Base-by-base conservation (phyloP, 805 yeast genomes). In the Metschnikowia koreensis region DNA sequence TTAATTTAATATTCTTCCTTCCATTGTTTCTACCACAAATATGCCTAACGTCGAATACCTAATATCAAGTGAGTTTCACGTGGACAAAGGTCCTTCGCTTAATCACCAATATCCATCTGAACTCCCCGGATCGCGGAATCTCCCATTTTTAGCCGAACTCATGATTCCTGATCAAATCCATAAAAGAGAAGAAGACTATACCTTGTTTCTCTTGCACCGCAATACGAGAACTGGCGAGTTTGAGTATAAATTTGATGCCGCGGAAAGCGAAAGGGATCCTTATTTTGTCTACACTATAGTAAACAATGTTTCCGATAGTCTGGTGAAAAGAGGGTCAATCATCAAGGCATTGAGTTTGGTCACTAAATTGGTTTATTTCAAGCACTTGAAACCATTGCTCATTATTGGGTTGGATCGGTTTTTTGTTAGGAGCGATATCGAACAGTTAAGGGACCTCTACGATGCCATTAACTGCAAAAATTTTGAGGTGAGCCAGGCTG, bases 51-150 rank as follows among this genome's bases (percentile, higher is more conserved):
- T 81, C 13, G 80, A 80, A 48, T 85, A 76, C 61, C 75, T 86
- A 22, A 60, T 89, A 33, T 77, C 90, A 6, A 87, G 93, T 1
- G 92, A 87, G 67, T 91, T 90, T 65, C 94, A 90, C 64, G 82
- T 85, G 56, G 85, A 81, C 60, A 74, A 81, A 49, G 97, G 97
- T 0, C 85, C 94, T 0, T 72, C 80, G 4, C 68, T 90, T 33
- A 73, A 73, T 47, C 79, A 80, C 57, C 91, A 85, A 60, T 75
- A 79, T 47, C 93, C 96, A 0, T 52, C 60, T 12, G 63, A 59
- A 17, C 55, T 70, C 6, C 75, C 75, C 1, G 79, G 76, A 17
- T 51, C 65, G 34, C 48, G 53, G 67, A 79, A 62, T 46, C 60
- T 75, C 42, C 59, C 63, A 38, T 66, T 70, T 46, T 59, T 80